phyloP scores from a whole-genome alignment of 192 early-diverging fungal genomes.

The Coemansia furcata region DNA sequence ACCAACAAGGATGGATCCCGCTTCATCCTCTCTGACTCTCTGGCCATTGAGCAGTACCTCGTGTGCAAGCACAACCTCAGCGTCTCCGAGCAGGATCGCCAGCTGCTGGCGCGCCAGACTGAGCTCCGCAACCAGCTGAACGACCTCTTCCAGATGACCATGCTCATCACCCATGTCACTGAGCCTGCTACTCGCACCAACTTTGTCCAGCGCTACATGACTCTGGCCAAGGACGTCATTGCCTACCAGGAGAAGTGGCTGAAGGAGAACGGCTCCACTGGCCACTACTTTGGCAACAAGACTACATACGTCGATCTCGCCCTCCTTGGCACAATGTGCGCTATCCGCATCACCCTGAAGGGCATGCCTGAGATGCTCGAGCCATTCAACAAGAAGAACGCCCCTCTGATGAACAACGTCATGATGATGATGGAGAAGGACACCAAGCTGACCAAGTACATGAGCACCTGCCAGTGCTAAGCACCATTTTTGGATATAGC shows the following conservation, averaged over 20 bases:
- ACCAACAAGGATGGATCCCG: slow-evolving; percentile 16
- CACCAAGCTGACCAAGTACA: background rate
- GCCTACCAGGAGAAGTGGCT: slow-evolving; percentile 46
- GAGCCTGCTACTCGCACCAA: slow-evolving; percentile 1
- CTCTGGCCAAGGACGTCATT: slow-evolving; percentile 14
- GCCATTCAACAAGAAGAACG: slow-evolving; percentile 12
- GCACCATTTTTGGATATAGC: background rate
- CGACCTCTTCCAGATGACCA: slow-evolving; percentile 2
- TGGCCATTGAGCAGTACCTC: slow-evolving; percentile 54
- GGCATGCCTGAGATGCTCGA: slow-evolving; percentile 1
- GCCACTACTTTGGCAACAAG: slow-evolving; percentile 54
- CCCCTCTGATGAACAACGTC: slow-evolving; percentile 12
- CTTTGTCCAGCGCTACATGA: slow-evolving; percentile 10
- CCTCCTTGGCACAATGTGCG: background rate
- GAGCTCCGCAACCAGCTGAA: slow-evolving; percentile 21
- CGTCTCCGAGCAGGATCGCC: slow-evolving; percentile 10
- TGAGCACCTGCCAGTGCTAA: slow-evolving; percentile 3
- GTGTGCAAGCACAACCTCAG: slow-evolving; percentile 37
- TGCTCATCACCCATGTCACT: background rate
- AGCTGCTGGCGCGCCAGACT: slow-evolving; percentile 27
- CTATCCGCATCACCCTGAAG: background rate
- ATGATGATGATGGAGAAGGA: slow-evolving; percentile 4
- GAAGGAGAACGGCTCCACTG: slow-evolving; percentile 54
- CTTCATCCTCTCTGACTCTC: slow-evolving; percentile 42
- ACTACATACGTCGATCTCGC: slow-evolving; percentile 44